Percentiles rank a stretch among this genome's conserved stretches.
Conservation (phyloP, 768 basidiomycete species). For the Naganishia vishniacii region DNA sequence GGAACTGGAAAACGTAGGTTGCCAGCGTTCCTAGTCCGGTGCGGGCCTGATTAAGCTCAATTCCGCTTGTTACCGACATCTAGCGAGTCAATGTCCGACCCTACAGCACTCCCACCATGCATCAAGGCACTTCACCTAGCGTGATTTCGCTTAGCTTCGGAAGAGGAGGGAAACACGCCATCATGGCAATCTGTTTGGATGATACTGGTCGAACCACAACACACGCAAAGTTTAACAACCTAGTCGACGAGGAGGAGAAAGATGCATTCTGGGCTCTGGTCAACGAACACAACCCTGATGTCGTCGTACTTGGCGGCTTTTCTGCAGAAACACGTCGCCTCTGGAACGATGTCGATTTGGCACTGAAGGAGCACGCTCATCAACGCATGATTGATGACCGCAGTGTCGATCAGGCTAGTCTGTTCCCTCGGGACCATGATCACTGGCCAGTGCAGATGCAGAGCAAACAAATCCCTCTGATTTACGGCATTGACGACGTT, state of each 20-base stretch:
- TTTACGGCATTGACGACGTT: conserved; percentile 82
- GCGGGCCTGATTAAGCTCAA: not conserved
- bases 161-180: conserved; percentile 85
- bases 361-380: conserved; percentile 37
- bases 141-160: conserved; percentile 93
- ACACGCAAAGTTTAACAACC: conserved; percentile 79
- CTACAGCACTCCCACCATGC: conserved; percentile 60
- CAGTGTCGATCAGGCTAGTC: conserved; percentile 13
- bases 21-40: not conserved
- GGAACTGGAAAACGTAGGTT: conserved; percentile 64
- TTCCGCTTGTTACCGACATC: not conserved
- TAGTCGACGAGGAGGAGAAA: conserved; percentile 63
- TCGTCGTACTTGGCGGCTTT: conserved; percentile 84
- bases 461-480: conserved; percentile 50
- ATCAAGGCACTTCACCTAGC: conserved; percentile 64
- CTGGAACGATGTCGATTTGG: conserved; percentile 38
- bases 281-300: conserved; percentile 73
- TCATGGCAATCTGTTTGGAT: conserved; percentile 77
- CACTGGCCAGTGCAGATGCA: conserved; percentile 29
- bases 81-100: conserved; percentile 82
- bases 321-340: conserved; percentile 61
- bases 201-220: conserved; percentile 85
- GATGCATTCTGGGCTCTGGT: conserved; percentile 78
- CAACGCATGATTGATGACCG: not conserved
- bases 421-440: conserved; percentile 17